Evolutionary conservation across 257 asterid species (phyloP).

Genomic region (Gardenia jasminoides): DNA sequence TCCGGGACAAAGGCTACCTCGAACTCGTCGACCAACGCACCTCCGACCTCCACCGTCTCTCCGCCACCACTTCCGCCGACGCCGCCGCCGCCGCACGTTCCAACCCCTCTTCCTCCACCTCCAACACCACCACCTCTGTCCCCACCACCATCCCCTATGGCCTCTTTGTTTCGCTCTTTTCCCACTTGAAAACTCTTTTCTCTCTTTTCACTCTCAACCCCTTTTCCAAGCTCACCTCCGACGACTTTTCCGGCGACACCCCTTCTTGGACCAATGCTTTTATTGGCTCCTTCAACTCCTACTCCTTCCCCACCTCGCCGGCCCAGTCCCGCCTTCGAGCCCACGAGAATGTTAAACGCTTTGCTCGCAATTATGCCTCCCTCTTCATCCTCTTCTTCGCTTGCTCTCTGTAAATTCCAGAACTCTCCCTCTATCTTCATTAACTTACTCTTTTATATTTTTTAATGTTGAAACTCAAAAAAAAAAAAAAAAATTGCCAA

Average conservation of each 20-base stretch:
- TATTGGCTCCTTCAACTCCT: slow-evolving; percentile 63
- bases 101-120: slow-evolving; percentile 17
- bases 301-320: slow-evolving; percentile 81
- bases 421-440: not conserved
- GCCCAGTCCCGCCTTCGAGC: slow-evolving; percentile 85
- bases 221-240: slow-evolving; percentile 67
- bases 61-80: slow-evolving; percentile 32
- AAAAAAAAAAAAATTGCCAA: not conserved
- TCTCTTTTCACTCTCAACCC: slow-evolving; percentile 81
- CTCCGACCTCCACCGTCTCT: slow-evolving; percentile 73
- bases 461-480: not conserved
- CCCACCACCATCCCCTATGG: slow-evolving; percentile 35
- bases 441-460: not conserved
- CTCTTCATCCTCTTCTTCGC: slow-evolving; percentile 69
- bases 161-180: slow-evolving; percentile 38
- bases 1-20: slow-evolving; percentile 85
- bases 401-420: slow-evolving; percentile 62
- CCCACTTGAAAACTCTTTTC: slow-evolving; percentile 55
- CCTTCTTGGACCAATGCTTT: slow-evolving; percentile 79
- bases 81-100: slow-evolving; percentile 19
- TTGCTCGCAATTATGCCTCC: slow-evolving; percentile 72
- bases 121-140: slow-evolving; percentile 18
- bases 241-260: slow-evolving; percentile 67
- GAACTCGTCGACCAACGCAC: slow-evolving; percentile 83
- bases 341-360: slow-evolving; percentile 93